phyloP scores from a whole-genome alignment of 2,329 filamentous ascomycete species.

The Exophiala alcalophila region DNA sequence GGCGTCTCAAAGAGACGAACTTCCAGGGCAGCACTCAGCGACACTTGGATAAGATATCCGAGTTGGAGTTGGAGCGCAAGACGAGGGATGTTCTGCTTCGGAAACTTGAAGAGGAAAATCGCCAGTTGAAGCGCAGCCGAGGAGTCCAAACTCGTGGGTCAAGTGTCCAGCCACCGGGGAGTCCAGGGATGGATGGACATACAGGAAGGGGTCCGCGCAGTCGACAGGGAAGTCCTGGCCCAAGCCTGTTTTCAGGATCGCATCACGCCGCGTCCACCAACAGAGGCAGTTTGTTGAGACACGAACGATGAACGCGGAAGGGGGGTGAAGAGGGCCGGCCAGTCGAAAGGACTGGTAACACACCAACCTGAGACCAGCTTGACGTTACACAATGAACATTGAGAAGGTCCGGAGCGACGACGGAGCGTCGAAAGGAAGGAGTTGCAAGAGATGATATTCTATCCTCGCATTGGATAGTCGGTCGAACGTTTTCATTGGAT shows the following conservation, averaged over 20 bases:
- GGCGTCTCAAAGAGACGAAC: constrained; percentile 40
- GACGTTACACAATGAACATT: too few species aligned
- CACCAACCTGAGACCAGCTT: too few species aligned
- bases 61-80: constrained; percentile 39
- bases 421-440: too few species aligned
- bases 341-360: too few species aligned
- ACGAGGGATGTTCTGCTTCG: constrained; percentile 41
- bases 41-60: constrained; percentile 39
- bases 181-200: constrained; percentile 24
- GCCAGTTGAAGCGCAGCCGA: constrained; percentile 40
- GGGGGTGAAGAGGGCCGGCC: background rate
- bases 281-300: constrained; percentile 22
- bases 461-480: too few species aligned
- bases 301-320: constrained; percentile 15
- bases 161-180: constrained; percentile 31
- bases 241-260: constrained; percentile 13
- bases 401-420: too few species aligned
- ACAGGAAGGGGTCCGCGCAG: constrained; percentile 21
- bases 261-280: constrained; percentile 8
- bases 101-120: constrained; percentile 46
- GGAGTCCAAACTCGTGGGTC: constrained; percentile 33
- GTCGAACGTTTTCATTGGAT: too few species aligned
- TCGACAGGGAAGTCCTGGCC: constrained; percentile 29
- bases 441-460: too few species aligned
- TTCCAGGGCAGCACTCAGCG: constrained; percentile 35